Evolutionary conservation across 192 early-diverging fungal genomes (phyloP).

Genomic region (Spinellus fusiger): DNA sequence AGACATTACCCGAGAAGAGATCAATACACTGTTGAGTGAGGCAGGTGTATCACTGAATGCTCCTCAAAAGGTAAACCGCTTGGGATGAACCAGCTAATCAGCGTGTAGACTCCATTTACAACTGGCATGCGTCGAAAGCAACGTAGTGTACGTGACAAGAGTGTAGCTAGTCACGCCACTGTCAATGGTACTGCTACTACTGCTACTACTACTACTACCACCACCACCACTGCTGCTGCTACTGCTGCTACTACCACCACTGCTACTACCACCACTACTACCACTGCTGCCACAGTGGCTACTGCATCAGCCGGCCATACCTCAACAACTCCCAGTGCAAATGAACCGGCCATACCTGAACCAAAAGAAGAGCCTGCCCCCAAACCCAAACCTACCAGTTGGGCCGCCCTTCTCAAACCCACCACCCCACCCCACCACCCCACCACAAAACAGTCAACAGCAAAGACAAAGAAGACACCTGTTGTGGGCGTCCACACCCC

Average conservation of each 20-base stretch:
- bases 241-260: slow-evolving; percentile 15
- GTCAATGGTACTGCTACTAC: background rate
- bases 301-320: background rate
- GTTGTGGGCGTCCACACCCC: slow-evolving; percentile 1
- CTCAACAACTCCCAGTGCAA: background rate
- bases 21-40: slow-evolving; percentile 39
- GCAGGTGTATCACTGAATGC: slow-evolving; percentile 25
- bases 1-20: slow-evolving; percentile 45
- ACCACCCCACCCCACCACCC: background rate
- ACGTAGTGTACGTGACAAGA: background rate
- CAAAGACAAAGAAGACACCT: background rate
- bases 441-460: background rate
- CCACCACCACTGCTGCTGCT: background rate
- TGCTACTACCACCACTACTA: background rate
- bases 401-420: slow-evolving; percentile 37
- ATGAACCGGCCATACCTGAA: background rate
- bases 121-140: slow-evolving; percentile 18
- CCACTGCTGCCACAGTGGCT: background rate
- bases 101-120: slow-evolving; percentile 23
- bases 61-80: slow-evolving; percentile 31
- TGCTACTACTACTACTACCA: background rate
- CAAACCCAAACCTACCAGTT: slow-evolving; percentile 32
- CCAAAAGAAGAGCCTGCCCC: slow-evolving; percentile 14
- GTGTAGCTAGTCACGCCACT: background rate
- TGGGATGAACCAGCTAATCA: no score